Evolutionary conservation across 2,329 filamentous ascomycete species (phyloP).

Genomic region (Trichoderma simmonsii): DNA sequence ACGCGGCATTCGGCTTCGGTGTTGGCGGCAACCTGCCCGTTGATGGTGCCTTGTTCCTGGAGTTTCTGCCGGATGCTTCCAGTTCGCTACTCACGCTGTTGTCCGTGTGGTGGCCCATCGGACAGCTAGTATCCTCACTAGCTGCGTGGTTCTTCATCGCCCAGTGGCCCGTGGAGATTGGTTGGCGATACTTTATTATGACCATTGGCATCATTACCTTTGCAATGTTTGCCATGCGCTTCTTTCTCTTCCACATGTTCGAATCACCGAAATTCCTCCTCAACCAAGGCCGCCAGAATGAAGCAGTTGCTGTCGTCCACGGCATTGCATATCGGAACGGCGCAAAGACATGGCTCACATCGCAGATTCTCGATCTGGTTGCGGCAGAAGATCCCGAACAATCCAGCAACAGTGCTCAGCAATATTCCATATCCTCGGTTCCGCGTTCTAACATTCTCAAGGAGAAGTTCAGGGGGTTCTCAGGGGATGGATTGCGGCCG

Average conservation of each 20-base stretch:
- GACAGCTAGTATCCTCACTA: conserved; percentile 69
- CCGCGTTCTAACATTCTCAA: conserved; percentile 45
- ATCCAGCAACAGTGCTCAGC: background rate
- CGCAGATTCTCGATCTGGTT: conserved; percentile 61
- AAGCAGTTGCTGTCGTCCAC: conserved; percentile 77
- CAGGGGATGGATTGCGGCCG: conserved; percentile 61
- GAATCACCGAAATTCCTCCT: conserved; percentile 85
- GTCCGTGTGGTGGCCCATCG: conserved; percentile 85
- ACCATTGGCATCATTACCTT: conserved; percentile 71
- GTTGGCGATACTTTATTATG: conserved; percentile 73
- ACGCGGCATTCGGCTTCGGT: conserved; percentile 62
- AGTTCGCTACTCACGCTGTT: conserved; percentile 72
- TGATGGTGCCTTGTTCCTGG: conserved; percentile 77
- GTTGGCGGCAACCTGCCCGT: conserved; percentile 76
- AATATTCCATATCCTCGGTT: conserved; percentile 2
- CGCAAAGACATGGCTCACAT: conserved; percentile 71
- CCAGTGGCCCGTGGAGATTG: conserved; percentile 63
- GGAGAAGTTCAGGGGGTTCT: conserved; percentile 64
- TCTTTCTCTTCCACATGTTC: conserved; percentile 76
- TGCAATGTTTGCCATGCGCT: conserved; percentile 72
- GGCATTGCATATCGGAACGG: conserved; percentile 71
- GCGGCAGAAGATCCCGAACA: conserved; percentile 40
- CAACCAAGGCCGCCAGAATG: conserved; percentile 69
- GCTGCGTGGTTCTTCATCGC: conserved; percentile 76
- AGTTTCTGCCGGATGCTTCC: conserved; percentile 75